Evolutionary conservation across 192 early-diverging fungal species (phyloP).

Genomic region (Rhizoclosmatium globosum): DNA sequence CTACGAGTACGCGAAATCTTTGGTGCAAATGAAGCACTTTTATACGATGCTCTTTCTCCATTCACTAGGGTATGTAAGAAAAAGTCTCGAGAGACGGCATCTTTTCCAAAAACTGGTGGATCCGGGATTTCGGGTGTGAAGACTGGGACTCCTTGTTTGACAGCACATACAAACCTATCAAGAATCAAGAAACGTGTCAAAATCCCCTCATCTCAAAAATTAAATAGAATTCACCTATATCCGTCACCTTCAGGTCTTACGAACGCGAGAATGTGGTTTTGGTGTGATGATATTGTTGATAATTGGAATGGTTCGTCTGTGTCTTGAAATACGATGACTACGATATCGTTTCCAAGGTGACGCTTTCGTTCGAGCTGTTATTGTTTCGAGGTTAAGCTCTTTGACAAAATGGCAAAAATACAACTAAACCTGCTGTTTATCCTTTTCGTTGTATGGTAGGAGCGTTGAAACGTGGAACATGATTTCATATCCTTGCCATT

Average conservation of each 20-base stretch:
- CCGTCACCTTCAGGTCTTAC: constrained; percentile 58
- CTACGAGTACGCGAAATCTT: constrained; percentile 69
- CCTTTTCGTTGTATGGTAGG: constrained; percentile 71
- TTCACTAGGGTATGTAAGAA: constrained; percentile 73
- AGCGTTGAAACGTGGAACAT: constrained; percentile 83
- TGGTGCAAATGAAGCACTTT: constrained; percentile 69
- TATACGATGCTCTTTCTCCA: constrained; percentile 73
- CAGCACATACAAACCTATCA: constrained; percentile 22
- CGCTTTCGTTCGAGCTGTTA: constrained; percentile 71
- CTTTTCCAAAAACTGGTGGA: constrained; percentile 59
- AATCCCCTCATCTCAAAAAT: not conserved
- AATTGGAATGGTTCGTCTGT: constrained; percentile 56
- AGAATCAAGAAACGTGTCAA: not conserved
- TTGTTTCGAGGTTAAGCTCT: not conserved
- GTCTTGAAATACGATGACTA: constrained; percentile 65
- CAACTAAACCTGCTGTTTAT: constrained; percentile 65
- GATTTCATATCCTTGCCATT: constrained; percentile 78
- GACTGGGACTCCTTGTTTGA: constrained; percentile 60
- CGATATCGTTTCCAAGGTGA: constrained; percentile 80
- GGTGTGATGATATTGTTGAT: constrained; percentile 58
- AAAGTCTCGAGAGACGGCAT: constrained; percentile 69
- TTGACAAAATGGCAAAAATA: not conserved
- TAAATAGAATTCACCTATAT: constrained; percentile 42
- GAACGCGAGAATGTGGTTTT: constrained; percentile 67
- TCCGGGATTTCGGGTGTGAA: constrained; percentile 70